phyloP scores from a whole-genome alignment of 2,329 filamentous ascomycete genomes.

The Chaetothyriales sp. region DNA sequence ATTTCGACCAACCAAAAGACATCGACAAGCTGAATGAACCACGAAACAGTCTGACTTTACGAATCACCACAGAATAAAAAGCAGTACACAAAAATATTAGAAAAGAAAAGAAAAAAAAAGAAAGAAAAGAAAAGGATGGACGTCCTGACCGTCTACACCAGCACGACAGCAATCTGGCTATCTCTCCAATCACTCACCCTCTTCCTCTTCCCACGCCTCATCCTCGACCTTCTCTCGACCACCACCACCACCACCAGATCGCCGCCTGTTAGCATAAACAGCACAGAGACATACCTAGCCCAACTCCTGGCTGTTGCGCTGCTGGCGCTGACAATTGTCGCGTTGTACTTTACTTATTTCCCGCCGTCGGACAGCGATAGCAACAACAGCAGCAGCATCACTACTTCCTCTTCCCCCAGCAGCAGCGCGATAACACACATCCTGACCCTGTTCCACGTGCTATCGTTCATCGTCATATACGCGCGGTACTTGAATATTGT shows the following conservation, averaged over 20 bases:
- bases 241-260: neutral
- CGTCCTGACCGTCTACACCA: neutral
- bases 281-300: slow-evolving; percentile 52
- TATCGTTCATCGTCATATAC: slow-evolving; percentile 53
- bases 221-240: neutral
- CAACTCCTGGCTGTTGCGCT: slow-evolving; percentile 55
- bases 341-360: slow-evolving; percentile 47
- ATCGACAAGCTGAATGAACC: too few species aligned
- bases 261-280: neutral
- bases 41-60: too few species aligned
- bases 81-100: too few species aligned
- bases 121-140: neutral
- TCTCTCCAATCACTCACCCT: neutral
- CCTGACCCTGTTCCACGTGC: slow-evolving; percentile 50
- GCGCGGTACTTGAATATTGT: slow-evolving; percentile 38
- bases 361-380: slow-evolving; percentile 50
- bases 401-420: too few species aligned
- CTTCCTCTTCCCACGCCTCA: neutral
- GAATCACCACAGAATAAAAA: too few species aligned
- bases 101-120: neutral
- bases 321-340: slow-evolving; percentile 34
- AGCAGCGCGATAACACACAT: slow-evolving; percentile 51
- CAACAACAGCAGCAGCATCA: slow-evolving; percentile 24
- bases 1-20: too few species aligned
- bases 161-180: neutral